Evolutionary conservation across 345 rosid genomes (phyloP).

Genomic region (Hibiscus trionum): DNA sequence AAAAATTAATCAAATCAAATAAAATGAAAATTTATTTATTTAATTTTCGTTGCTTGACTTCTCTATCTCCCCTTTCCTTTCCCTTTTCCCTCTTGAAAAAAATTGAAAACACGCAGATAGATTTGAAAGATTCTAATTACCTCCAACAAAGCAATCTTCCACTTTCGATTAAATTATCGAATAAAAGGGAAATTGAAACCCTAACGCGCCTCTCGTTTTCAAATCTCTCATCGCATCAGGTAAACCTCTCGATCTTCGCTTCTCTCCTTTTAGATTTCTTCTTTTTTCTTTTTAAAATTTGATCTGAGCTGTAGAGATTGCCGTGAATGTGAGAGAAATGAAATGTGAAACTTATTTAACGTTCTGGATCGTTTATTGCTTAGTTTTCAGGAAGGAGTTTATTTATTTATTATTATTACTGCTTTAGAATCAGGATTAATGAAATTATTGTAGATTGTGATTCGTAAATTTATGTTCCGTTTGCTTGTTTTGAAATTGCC

Average conservation of each 20-base stretch:
- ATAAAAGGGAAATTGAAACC: neutral
- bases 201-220: neutral
- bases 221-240: neutral
- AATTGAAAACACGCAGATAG: neutral
- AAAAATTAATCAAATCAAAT: neutral
- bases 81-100: neutral
- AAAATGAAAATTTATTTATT: neutral
- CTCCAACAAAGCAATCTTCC: conserved; percentile 15
- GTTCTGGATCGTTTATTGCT: neutral
- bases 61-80: neutral
- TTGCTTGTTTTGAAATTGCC: neutral
- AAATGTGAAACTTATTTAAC: neutral
- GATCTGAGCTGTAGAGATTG: neutral
- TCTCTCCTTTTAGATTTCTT: neutral
- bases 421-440: neutral
- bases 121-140: conserved; percentile 18
- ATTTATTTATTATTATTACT: neutral
- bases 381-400: neutral
- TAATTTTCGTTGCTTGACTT: neutral
- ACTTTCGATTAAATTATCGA: conserved; percentile 4
- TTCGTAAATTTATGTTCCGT: neutral
- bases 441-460: neutral
- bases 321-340: neutral
- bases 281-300: neutral
- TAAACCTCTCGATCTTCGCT: neutral